Conservation (phyloP, 2,329 filamentous ascomycete genomes). For the Tolypocladium endophyticum region DNA sequence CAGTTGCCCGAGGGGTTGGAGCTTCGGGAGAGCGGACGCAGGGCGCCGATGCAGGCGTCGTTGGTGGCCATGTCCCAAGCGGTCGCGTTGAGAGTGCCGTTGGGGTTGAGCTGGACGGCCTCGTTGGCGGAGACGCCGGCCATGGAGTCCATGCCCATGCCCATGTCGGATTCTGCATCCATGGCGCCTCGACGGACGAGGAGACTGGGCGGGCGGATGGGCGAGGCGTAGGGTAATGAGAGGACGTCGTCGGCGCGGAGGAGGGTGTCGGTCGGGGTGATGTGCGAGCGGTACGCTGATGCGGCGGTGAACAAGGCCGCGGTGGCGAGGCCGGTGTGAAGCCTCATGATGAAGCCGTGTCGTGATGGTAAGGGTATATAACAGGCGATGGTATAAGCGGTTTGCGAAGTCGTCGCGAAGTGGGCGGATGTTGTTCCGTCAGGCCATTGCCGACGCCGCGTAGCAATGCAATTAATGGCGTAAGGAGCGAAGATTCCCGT, state of each 20-base stretch:
- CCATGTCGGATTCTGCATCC: neutral
- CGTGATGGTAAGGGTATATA: neutral
- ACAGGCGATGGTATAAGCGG: neutral
- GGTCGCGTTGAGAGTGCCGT: conserved; percentile 40
- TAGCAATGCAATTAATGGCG: neutral
- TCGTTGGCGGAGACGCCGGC: conserved; percentile 5
- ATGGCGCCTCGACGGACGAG: conserved; percentile 3
- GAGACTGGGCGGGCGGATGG: conserved; percentile 2
- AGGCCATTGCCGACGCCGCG: neutral
- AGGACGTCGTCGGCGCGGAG: conserved; percentile 19
- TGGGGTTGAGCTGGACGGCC: conserved; percentile 24
- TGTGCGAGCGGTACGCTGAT: conserved; percentile 2
- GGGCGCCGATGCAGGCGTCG: conserved; percentile 46
- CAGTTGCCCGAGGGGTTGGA: conserved; percentile 68
- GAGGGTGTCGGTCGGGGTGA: conserved; percentile 8
- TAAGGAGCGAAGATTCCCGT: neutral
- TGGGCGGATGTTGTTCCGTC: neutral
- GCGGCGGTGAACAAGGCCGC: neutral
- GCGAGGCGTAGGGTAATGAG: conserved; percentile 14
- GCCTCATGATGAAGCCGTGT: neutral
- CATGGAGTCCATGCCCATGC: neutral
- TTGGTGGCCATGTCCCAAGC: conserved; percentile 46
- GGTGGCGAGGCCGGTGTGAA: neutral
- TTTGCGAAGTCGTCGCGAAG: neutral
- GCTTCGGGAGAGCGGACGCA: conserved; percentile 44